Base-by-base conservation (phyloP, 306 rosid species). In the Pachyrhizus erosus region DNA sequence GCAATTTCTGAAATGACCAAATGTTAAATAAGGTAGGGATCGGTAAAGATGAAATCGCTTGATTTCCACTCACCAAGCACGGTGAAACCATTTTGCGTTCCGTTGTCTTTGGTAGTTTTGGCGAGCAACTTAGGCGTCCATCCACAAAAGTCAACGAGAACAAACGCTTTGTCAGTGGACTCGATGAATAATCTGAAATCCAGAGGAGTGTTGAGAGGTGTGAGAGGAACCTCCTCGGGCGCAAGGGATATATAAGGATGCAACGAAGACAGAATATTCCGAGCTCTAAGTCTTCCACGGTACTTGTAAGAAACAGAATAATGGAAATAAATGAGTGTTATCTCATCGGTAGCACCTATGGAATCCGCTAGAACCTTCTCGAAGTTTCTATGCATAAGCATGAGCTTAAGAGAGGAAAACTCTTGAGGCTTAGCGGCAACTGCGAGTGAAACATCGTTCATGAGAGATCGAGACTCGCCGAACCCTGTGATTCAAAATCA, bases 101-200 rank as follows among this genome's bases (percentile, higher is more conserved):
- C 92, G 75, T 92, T 92, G 67, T 49, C 88, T 73, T 60, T 87
- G 75, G 48, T 87, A 43, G 72, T 85, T 77, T 31, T 66, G 51
- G 87, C 87, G 57, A 90, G 76, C 86, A 95, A 85, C 49, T 82
- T 85, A 0, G 85, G 82, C 6, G 92, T 87, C 99, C 99, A 96
- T 69, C 92, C 98, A 80, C 99, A 96, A 78, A 93, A 91, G 69
- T 96, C 99, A 20, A 93, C 85, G 8, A 96, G 91, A 78, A 96
- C 71, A 17, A 92, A 39, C 52, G 96, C 93, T 76, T 46, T 87
- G 57, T 96, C 97, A 27, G 97, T 92, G 23, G 97, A 96, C 79
- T 87, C 90, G 7, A 92, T 51, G 75, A 93, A 91, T 2, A 48
- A 7, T 24, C 74, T 82, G 46, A 96, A 83, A 42, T 92, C 92